phyloP scores from a whole-genome alignment of 495 filamentous ascomycete species.

The Neurospora cerealis region DNA sequence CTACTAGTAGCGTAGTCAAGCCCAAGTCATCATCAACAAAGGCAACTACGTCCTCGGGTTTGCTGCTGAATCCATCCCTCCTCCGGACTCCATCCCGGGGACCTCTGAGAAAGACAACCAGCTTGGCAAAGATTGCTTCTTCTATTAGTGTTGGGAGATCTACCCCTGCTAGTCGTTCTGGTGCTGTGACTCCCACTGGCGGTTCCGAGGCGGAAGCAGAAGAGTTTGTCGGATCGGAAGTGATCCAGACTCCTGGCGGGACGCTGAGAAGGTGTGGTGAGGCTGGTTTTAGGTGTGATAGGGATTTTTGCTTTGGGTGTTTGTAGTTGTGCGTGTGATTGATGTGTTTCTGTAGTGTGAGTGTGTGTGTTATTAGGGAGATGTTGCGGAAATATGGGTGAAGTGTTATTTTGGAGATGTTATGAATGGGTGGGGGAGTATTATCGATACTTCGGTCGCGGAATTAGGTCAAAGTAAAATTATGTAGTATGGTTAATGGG shows the following conservation, averaged over 20 bases:
- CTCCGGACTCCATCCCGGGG: background rate
- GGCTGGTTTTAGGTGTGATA: slow-evolving; percentile 28
- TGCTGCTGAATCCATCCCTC: background rate
- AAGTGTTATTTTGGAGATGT: background rate
- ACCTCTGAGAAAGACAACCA: background rate
- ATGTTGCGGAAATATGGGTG: background rate
- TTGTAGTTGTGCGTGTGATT: slow-evolving; percentile 1
- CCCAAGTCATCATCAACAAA: background rate
- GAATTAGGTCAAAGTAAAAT: background rate
- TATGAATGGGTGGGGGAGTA: background rate
- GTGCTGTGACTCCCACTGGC: background rate
- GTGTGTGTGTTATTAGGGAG: background rate
- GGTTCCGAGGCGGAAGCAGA: background rate
- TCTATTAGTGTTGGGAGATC: background rate
- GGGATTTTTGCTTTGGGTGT: slow-evolving; percentile 34
- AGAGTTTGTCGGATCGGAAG: background rate
- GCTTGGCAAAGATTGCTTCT: background rate
- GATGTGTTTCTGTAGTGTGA: background rate
- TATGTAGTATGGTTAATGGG: background rate
- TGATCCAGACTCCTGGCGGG: slow-evolving; percentile 25
- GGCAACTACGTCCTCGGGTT: no score
- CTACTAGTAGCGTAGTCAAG: background rate
- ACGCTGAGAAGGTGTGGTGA: slow-evolving; percentile 28
- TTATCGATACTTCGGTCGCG: background rate
- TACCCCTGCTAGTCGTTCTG: background rate